These are phyloP conservation scores for Sanghuangporus sanghuang DNA, from an alignment of 1,284 basidiomycete genomes.

Conservation along the genomic window DNA sequence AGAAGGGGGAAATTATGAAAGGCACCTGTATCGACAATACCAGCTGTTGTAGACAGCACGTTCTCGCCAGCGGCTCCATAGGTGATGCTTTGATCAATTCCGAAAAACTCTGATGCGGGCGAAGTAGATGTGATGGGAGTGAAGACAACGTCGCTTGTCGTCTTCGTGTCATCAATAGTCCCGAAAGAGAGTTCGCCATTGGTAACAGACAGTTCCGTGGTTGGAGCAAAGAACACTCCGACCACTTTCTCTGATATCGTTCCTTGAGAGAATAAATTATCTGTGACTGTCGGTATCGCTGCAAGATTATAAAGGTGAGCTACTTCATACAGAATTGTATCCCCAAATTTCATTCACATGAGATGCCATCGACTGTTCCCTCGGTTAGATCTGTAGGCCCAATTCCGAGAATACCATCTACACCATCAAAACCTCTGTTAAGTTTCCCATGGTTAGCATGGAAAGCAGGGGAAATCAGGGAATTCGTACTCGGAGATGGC, in stretches of 20 bases:
- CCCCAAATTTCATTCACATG: not conserved
- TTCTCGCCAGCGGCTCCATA: constrained; percentile 21
- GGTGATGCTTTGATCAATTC: constrained; percentile 29
- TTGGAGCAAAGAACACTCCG: constrained; percentile 23
- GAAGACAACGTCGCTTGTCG: constrained; percentile 17
- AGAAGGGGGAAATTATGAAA: not conserved
- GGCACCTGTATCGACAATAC: constrained; percentile 22
- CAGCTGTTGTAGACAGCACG: constrained; percentile 21
- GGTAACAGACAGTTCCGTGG: constrained; percentile 11
- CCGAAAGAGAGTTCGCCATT: constrained; percentile 26
- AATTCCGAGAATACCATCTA: constrained; percentile 20
- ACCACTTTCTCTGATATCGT: constrained; percentile 20
- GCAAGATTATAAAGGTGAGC: not conserved
- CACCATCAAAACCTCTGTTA: constrained; percentile 18
- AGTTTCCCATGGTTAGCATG: not conserved
- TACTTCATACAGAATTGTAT: no score
- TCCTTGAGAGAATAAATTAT: constrained; percentile 21
- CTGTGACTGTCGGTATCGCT: constrained; percentile 23
- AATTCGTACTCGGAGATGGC: not conserved
- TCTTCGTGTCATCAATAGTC: constrained; percentile 20
- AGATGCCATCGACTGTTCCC: constrained; percentile 18
- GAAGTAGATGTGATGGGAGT: constrained; percentile 18
- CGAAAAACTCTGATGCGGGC: constrained; percentile 30
- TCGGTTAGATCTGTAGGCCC: constrained; percentile 24
- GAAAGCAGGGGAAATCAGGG: not conserved